Evolutionary conservation across 306 rosid species (phyloP).

Genomic region (Luffa aegyptiaca): DNA sequence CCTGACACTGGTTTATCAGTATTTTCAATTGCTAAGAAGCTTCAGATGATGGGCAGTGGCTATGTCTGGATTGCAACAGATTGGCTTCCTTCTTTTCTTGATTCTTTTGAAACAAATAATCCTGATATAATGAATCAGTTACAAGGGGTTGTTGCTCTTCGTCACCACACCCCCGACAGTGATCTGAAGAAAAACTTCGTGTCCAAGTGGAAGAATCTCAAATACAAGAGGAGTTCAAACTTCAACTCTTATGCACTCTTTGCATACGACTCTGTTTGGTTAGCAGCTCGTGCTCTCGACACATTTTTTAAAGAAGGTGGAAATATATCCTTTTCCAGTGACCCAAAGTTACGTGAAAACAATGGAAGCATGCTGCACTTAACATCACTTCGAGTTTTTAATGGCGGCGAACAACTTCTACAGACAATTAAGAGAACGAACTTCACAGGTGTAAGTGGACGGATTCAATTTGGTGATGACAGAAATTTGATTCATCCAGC

Average conservation of each 20-base stretch:
- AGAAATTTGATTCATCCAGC: constrained; percentile 53
- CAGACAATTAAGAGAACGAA: constrained; percentile 42
- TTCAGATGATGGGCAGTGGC: constrained; percentile 47
- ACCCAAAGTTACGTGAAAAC: constrained; percentile 42
- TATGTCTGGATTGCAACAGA: constrained; percentile 89
- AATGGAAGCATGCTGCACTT: constrained; percentile 47
- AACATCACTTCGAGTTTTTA: constrained; percentile 50
- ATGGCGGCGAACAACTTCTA: constrained; percentile 47
- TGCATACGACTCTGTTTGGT: constrained; percentile 86
- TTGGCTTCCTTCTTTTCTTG: constrained; percentile 80
- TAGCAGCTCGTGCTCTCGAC: constrained; percentile 76
- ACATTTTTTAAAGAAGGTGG: constrained; percentile 52
- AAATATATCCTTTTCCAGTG: constrained; percentile 52
- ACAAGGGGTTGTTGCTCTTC: constrained; percentile 77
- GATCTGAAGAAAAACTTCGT: constrained; percentile 34
- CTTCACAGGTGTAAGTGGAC: constrained; percentile 68
- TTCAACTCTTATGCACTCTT: constrained; percentile 73
- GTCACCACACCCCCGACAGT: constrained; percentile 60
- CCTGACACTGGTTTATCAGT: constrained; percentile 70
- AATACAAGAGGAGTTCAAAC: constrained; percentile 26
- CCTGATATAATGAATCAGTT: constrained; percentile 37
- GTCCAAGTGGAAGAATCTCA: constrained; percentile 31
- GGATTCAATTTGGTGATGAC: constrained; percentile 44
- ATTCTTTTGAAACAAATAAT: constrained; percentile 31
- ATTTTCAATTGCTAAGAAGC: constrained; percentile 46